phyloP scores from a whole-genome alignment of 305 asterid species.

The Fraxinus baroniana region DNA sequence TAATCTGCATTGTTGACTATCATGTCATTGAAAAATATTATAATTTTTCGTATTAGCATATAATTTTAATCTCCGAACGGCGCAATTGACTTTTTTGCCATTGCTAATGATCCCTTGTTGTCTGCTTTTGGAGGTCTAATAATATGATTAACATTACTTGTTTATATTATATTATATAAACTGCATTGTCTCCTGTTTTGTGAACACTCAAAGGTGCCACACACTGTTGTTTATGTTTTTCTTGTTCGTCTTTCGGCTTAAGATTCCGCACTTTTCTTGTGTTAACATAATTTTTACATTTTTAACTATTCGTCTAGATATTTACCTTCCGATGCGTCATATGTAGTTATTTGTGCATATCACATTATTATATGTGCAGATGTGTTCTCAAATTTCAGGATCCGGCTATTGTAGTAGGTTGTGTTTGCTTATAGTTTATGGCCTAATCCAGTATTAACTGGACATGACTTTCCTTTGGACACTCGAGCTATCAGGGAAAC shows the following conservation, averaged over 20 bases:
- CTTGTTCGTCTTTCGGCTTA: slow-evolving; percentile 3
- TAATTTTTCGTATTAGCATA: neutral
- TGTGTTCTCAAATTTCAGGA: neutral
- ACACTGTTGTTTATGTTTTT: neutral
- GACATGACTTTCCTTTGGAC: neutral
- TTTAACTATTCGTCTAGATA: neutral
- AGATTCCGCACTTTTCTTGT: slow-evolving; percentile 2
- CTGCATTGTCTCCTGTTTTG: neutral
- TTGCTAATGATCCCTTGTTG: slow-evolving; percentile 24
- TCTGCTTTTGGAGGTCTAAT: slow-evolving; percentile 20
- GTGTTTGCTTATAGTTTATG: neutral
- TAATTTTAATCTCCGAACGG: neutral
- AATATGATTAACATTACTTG: neutral
- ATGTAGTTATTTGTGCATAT: neutral
- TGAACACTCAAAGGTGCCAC: neutral
- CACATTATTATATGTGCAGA: neutral
- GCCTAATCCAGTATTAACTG: neutral
- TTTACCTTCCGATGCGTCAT: neutral
- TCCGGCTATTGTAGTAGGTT: neutral
- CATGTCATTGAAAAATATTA: neutral
- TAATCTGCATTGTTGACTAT: slow-evolving; percentile 25
- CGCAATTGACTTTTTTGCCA: slow-evolving; percentile 31
- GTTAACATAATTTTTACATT: neutral
- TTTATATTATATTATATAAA: neutral
- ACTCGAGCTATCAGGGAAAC: neutral